These are phyloP conservation scores for Furcasterigmium furcatum DNA, from an alignment of 2,329 filamentous ascomycete species.

Conservation along the genomic window DNA sequence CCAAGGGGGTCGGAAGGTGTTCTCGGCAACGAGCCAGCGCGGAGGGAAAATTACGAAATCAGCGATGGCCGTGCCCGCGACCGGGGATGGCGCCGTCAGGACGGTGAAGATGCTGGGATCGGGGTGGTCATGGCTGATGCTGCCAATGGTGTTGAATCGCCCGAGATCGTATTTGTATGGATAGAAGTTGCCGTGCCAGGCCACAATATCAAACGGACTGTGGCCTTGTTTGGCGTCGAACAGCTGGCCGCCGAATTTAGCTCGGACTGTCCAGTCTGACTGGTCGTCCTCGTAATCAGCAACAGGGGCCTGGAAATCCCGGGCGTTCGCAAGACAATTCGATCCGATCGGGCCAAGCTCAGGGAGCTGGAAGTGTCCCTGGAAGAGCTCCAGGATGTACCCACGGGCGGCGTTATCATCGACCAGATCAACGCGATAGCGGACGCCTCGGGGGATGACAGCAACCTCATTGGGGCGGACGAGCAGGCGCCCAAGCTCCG, in stretches of 20 bases:
- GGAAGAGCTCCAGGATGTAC: conserved; percentile 73
- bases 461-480: conserved; percentile 77
- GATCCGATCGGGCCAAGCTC: conserved; percentile 72
- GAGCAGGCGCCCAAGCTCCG: conserved; percentile 70
- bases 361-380: conserved; percentile 68
- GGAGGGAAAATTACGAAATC: conserved; percentile 74
- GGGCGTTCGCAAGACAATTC: conserved; percentile 68
- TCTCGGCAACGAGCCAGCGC: conserved; percentile 65
- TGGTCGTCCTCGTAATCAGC: conserved; percentile 37
- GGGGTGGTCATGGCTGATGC: conserved; percentile 72
- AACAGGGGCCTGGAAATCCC: conserved; percentile 73
- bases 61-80: conserved; percentile 60
- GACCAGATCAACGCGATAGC: conserved; percentile 66
- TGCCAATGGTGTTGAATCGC: conserved; percentile 72
- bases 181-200: conserved; percentile 78
- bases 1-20: conserved; percentile 70
- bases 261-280: conserved; percentile 44
- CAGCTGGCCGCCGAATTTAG: conserved; percentile 65
- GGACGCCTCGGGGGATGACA: conserved; percentile 71
- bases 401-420: conserved; percentile 58
- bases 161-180: conserved; percentile 81
- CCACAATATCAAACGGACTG: conserved; percentile 75
- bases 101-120: conserved; percentile 78
- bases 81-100: conserved; percentile 58
- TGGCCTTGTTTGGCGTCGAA: conserved; percentile 65